Percentiles rank a stretch among this genome's conserved stretches.
phyloP scores from a whole-genome alignment of 768 basidiomycete genomes.

The Pisolithus tinctorius region DNA sequence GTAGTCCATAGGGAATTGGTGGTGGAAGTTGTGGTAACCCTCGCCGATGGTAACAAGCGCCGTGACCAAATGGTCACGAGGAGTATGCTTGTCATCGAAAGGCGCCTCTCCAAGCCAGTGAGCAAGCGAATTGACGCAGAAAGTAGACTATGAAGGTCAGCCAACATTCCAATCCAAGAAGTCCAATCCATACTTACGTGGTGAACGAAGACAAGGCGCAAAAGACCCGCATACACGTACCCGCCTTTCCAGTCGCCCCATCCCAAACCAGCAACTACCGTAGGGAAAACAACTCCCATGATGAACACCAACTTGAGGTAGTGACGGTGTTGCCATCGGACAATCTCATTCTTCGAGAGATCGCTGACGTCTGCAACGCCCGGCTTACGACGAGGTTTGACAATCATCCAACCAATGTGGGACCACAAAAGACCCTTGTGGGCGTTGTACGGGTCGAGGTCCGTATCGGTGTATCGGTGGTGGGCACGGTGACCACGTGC shows the following conservation, averaged over 20 bases:
- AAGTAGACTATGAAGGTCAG: slow-evolving; percentile 61
- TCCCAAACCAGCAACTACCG: slow-evolving; percentile 63
- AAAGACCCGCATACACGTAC: slow-evolving; percentile 76
- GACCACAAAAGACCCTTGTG: slow-evolving; percentile 84
- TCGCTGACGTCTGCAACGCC: slow-evolving; percentile 90
- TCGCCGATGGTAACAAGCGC: slow-evolving; percentile 90
- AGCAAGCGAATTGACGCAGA: slow-evolving; percentile 94
- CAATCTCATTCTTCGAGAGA: slow-evolving; percentile 68
- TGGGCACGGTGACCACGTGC: slow-evolving; percentile 95
- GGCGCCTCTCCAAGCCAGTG: slow-evolving; percentile 93
- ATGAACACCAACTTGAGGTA: slow-evolving; percentile 65
- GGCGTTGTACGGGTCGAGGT: slow-evolving; percentile 93
- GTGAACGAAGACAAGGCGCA: slow-evolving; percentile 79
- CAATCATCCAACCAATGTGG: slow-evolving; percentile 88
- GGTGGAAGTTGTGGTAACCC: slow-evolving; percentile 99
- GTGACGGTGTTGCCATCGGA: slow-evolving; percentile 83
- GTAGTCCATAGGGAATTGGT: slow-evolving; percentile 96
- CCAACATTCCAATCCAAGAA: not conserved
- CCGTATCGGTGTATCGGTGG: slow-evolving; percentile 95
- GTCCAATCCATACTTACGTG: slow-evolving; percentile 48
- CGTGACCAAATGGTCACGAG: slow-evolving; percentile 83
- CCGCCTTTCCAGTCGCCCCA: slow-evolving; percentile 90
- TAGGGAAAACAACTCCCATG: slow-evolving; percentile 72
- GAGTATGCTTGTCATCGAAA: slow-evolving; percentile 94
- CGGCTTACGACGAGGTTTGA: slow-evolving; percentile 85